Evolutionary conservation across 345 rosid species (phyloP), one percentile per base, ranked within the genome.

Genomic region (Lenwebbia sp.): DNA sequence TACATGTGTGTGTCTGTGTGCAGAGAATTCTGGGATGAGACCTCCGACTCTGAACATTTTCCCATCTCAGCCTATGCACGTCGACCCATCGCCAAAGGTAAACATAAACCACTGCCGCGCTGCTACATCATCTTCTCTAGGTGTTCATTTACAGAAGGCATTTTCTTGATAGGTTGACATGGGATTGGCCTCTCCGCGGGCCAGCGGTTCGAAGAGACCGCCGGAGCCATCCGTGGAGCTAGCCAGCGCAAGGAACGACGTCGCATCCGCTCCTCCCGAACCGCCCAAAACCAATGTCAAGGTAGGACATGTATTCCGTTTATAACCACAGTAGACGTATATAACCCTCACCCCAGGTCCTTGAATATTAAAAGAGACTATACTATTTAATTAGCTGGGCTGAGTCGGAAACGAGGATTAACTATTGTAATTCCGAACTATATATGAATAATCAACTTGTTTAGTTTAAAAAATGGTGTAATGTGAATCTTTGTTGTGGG

Each of bases 31-130:
- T 85, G 95, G 90, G 83, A 95, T 95, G 97, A 94, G 96, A 86
- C 99, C 99, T 88, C 98, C 99, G 85, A 98, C 98, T 87, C 92
- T 96, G 70, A 96, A 95, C 93, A 98, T 98, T 87, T 98, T 98
- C 89, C 99, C 99, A 50, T 96, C 99, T 74, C 98, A 94, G 85
- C 99, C 99, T 78, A 96, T 96, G 99, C 98, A 95, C 87, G 93
- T 88, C 83, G 96, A 93, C 65, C 96, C 95, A 51, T 85, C 90
- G 95, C 51, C 74, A 90, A 49, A 89, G 92, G 92, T 90, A 76
- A 85, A 57, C 21, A 19, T 44, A 15, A 30, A 41, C 78, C 78
- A 33, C 78, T 37, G 47, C 78, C 57, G 3, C 57, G 3, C 57
- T 21, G 26, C 78, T 70, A 8, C 70, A 13, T 52, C 21, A 13